Evolutionary conservation across 2,329 filamentous ascomycete species (phyloP).

Genomic region (Alternaria alternata): DNA sequence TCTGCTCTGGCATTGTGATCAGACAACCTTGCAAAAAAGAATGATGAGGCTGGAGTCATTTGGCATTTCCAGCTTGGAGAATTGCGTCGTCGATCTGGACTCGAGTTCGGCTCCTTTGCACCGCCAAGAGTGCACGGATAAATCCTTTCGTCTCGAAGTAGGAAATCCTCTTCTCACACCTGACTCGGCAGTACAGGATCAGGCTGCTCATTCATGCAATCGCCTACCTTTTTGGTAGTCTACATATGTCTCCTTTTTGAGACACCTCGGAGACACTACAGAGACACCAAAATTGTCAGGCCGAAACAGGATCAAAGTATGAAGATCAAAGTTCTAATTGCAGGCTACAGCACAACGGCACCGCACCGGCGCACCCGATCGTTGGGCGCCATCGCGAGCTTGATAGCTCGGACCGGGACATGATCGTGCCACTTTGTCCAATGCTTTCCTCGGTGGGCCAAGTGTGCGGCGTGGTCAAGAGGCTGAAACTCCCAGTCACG

Average conservation of each 20-base stretch:
- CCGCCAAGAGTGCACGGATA: conserved; percentile 28
- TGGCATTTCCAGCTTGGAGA: conserved; percentile 11
- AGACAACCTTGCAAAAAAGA: conserved; percentile 2
- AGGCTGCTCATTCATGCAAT: conserved; percentile 16
- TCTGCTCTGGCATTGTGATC: conserved; percentile 4
- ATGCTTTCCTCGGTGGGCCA: conserved; percentile 20
- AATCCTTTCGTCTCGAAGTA: conserved; percentile 13
- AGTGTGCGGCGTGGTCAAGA: conserved; percentile 30
- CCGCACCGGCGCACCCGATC: conserved; percentile 23
- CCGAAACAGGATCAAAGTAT: conserved; percentile 1
- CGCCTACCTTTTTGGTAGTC: conserved; percentile 4
- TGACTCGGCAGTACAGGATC: conserved; percentile 6
- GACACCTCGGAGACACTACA: not conserved
- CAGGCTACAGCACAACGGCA: conserved; percentile 32
- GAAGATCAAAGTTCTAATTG: conserved; percentile 12
- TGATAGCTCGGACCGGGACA: conserved; percentile 29
- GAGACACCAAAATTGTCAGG: not conserved
- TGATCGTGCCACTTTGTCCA: conserved; percentile 31
- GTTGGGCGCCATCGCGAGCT: conserved; percentile 29
- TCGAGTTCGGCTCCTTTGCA: conserved; percentile 24
- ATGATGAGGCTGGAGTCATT: not conserved
- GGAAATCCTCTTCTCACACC: conserved; percentile 10
- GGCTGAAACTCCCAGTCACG: conserved; percentile 41
- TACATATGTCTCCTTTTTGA: conserved; percentile 6
- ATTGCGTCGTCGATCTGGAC: conserved; percentile 27